Conservation (phyloP, 352 stramenopile species). For the Pythium aristosporum region DNA sequence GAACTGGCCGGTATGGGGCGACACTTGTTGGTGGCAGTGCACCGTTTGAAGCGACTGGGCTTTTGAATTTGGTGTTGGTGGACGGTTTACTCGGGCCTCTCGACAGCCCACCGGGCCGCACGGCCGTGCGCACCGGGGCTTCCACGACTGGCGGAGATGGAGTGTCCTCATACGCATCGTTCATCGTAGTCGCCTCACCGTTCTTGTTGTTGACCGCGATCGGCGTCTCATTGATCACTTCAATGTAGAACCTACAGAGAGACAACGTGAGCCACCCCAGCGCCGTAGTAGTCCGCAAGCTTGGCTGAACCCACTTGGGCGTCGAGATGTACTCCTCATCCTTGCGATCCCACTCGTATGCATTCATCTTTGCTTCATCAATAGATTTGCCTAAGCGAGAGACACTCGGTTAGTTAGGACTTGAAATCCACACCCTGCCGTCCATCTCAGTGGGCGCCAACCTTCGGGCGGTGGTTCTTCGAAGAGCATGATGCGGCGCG, state of each 20-base stretch:
- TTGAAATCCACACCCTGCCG: not conserved
- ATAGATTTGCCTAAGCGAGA: slow-evolving; percentile 40
- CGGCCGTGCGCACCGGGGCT: slow-evolving; percentile 12
- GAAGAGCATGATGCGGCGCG: slow-evolving; percentile 57
- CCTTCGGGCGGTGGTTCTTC: slow-evolving; percentile 47
- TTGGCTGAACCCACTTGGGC: slow-evolving; percentile 38
- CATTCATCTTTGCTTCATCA: slow-evolving; percentile 54
- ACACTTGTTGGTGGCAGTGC: not conserved
- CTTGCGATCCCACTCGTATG: slow-evolving; percentile 54
- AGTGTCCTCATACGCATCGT: not conserved
- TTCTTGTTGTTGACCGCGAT: slow-evolving; percentile 24
- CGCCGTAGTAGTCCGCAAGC: not conserved
- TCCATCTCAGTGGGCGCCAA: not conserved
- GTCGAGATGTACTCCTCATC: slow-evolving; percentile 60
- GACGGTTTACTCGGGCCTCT: slow-evolving; percentile 10
- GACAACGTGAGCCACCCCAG: not conserved
- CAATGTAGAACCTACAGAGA: slow-evolving; percentile 56
- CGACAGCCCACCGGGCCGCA: slow-evolving; percentile 15
- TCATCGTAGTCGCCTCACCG: no score
- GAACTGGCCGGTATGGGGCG: slow-evolving; percentile 8
- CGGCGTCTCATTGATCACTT: slow-evolving; percentile 66
- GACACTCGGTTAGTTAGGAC: no score
- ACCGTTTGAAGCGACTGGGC: slow-evolving; percentile 3
- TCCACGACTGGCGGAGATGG: slow-evolving; percentile 8
- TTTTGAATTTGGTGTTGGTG: slow-evolving; percentile 27